phyloP scores from a whole-genome alignment of 1,139 yeast genomes.

The Saccharomyces hybrid region DNA sequence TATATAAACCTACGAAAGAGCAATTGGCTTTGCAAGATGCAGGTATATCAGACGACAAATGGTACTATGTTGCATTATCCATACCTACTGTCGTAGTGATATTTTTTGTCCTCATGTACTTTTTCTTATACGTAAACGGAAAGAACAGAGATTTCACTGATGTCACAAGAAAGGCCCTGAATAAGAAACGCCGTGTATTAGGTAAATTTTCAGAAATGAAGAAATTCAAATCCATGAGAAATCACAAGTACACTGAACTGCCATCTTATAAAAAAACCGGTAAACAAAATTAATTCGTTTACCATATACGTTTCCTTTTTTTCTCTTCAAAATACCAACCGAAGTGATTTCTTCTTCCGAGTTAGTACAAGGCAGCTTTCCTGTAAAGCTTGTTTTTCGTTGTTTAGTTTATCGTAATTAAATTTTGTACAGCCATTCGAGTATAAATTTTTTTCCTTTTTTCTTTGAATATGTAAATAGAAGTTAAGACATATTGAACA shows the following conservation, averaged over 20 bases:
- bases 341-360: background rate
- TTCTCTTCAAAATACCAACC: background rate
- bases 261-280: conserved; percentile 31
- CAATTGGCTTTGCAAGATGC: conserved; percentile 48
- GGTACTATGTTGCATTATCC: conserved; percentile 58
- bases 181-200: conserved; percentile 42
- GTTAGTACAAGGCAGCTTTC: background rate
- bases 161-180: conserved; percentile 42
- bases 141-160: conserved; percentile 42
- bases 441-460: background rate
- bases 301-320: background rate
- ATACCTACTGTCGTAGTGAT: conserved; percentile 68
- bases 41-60: conserved; percentile 55
- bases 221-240: conserved; percentile 28
- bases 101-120: conserved; percentile 54
- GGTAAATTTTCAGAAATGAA: conserved; percentile 35
- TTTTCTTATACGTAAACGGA: conserved; percentile 49
- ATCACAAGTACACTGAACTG: conserved; percentile 37
- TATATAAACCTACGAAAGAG: conserved; percentile 49
- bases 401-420: background rate
- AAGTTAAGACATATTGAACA: background rate
- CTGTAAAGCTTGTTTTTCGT: background rate
- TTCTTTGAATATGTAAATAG: background rate
- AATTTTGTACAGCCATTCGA: background rate
- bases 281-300: conserved; percentile 21